Percentiles rank a stretch among this genome's conserved stretches.
Evolutionary conservation across 2,329 filamentous ascomycete genomes (phyloP).

Genomic region (Diplodia corticola): DNA sequence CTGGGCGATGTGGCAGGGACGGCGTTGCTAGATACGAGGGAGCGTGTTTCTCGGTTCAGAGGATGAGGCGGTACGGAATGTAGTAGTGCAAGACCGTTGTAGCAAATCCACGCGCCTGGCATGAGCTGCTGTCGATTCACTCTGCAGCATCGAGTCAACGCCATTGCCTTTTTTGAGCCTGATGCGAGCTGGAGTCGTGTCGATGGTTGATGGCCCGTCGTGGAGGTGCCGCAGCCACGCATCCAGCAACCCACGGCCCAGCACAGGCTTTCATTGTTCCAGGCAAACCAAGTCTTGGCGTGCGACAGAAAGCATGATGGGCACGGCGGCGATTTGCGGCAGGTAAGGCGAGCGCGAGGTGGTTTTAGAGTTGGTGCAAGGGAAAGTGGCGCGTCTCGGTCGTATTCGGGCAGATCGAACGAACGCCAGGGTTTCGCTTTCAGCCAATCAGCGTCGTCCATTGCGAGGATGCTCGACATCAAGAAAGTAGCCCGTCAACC

Average conservation of each 20-base stretch:
- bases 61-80: too few relatives aligned
- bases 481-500: background rate
- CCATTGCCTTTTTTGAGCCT: too few relatives aligned
- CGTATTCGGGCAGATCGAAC: background rate
- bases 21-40: too few relatives aligned
- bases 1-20: too few relatives aligned
- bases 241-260: background rate
- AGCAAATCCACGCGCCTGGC: too few relatives aligned
- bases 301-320: background rate
- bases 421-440: background rate
- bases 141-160: too few relatives aligned
- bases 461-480: background rate
- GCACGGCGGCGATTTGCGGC: background rate
- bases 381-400: background rate
- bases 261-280: too few relatives aligned
- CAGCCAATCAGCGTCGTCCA: background rate
- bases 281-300: background rate
- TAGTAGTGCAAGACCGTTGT: too few relatives aligned
- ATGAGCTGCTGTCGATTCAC: too few relatives aligned
- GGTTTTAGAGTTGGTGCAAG: background rate
- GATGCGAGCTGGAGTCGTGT: too few relatives aligned
- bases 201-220: too few relatives aligned
- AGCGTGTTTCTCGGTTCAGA: too few relatives aligned
- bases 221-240: background rate
- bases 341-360: background rate